Base-by-base conservation (phyloP, 805 yeast species). In the Ogataea kodamae region DNA sequence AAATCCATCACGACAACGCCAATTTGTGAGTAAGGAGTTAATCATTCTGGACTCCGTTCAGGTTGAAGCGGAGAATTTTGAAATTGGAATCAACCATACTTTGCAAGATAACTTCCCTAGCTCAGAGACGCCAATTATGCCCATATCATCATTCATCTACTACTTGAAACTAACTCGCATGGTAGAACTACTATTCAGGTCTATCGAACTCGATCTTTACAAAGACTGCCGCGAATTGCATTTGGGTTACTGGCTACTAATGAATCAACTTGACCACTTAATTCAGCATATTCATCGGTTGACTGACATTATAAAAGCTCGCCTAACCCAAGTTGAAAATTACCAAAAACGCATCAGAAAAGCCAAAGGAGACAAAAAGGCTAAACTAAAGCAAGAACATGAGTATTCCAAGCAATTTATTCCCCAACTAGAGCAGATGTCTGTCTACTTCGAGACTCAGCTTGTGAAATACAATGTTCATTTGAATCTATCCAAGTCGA, bases 1-100 rank as follows among this genome's bases (percentile, higher is more conserved):
- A 54, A 90, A 90, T 49, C 78, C 87, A 21, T 76, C 94, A 30
- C 70, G 96, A 36, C 88, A 86, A 50, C 74, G 96, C 43, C 96
- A 86, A 54, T 74, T 81, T 42, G 61, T 81, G 49, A 63, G 78
- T 43, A 65, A 78, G 50, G 64, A 71, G 49, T 50, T 77, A 35
- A 49, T 70, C 28, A 45, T 70, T 3, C 85, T 90, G 82, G 97
- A 90, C 57, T 70, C 87, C 2, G 61, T 85, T 19, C 97, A 90
- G 50, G 92, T 83, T 7, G 70, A 70, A 24, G 69, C 82, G 33
- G 95, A 86, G 49, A 58, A 64, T 5, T 64, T 78, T 22, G 97
- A 87, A 52, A 44, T 67, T 10, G 60, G 61, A 14, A 47, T 70
- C 16, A 50, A 55, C 17, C 62, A 59, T 20, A 28, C 30, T 9